These are phyloP conservation scores for Agrostemma githago DNA, from an alignment of 148 eudicot genomes.

Conservation along the genomic window DNA sequence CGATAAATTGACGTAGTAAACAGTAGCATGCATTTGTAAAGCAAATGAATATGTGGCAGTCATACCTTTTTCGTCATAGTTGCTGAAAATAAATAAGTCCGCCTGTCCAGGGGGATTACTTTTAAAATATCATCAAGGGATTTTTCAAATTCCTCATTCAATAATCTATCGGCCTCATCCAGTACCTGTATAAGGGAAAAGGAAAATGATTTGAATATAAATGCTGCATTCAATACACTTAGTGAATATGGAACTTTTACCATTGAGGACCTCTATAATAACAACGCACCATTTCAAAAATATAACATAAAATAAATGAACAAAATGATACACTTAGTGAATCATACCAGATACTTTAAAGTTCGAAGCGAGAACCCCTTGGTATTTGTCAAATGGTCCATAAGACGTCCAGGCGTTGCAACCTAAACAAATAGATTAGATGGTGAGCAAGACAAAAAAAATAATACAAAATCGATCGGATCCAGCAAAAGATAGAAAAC, in stretches of 20 bases:
- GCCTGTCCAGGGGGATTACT: slow-evolving; percentile 67
- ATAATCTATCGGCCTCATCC: slow-evolving; percentile 92
- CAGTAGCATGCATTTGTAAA: not conserved
- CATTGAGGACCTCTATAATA: not conserved
- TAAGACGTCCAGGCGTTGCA: slow-evolving; percentile 92
- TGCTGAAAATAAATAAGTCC: slow-evolving; percentile 81
- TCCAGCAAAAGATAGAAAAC: not conserved
- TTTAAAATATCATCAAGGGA: slow-evolving; percentile 65
- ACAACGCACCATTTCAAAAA: not conserved
- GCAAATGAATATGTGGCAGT: not conserved
- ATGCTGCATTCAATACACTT: too few species aligned
- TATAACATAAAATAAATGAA: not conserved
- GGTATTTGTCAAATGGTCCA: slow-evolving; percentile 86
- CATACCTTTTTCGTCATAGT: slow-evolving; percentile 89
- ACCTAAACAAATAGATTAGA: slow-evolving; percentile 42
- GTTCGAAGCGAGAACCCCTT: slow-evolving; percentile 89
- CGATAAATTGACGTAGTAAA: too few species aligned
- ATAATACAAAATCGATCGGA: not conserved
- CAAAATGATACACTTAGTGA: not conserved
- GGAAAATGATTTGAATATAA: not conserved
- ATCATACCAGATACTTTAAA: slow-evolving; percentile 75
- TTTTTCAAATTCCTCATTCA: slow-evolving; percentile 86
- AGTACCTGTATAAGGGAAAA: slow-evolving; percentile 48
- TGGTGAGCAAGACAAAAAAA: slow-evolving; percentile 9
- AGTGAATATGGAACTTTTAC: too few species aligned